Percentiles rank a stretch among this genome's conserved stretches.
Evolutionary conservation across 805 yeast species (phyloP).

Genomic region (Candida gorgasii): DNA sequence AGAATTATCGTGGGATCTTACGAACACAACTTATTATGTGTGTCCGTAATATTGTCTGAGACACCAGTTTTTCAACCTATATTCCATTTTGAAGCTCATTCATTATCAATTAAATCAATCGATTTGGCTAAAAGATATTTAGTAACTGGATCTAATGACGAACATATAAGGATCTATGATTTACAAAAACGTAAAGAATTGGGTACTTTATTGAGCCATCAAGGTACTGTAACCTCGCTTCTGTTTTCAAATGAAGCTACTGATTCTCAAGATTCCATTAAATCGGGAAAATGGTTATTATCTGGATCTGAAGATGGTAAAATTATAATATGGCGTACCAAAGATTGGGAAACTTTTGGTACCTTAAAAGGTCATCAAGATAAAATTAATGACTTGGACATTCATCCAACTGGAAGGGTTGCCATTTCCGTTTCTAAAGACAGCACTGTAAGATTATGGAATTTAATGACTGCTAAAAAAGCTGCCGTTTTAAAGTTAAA

Average conservation of each 20-base stretch:
- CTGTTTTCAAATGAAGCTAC: slow-evolving; percentile 60
- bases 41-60: slow-evolving; percentile 50
- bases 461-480: slow-evolving; percentile 92
- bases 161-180: slow-evolving; percentile 92
- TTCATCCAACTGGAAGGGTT: slow-evolving; percentile 87
- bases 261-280: slow-evolving; percentile 24
- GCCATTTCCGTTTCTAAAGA: slow-evolving; percentile 90
- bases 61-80: slow-evolving; percentile 81
- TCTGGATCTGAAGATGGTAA: slow-evolving; percentile 91
- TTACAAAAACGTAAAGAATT: slow-evolving; percentile 90
- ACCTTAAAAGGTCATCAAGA: slow-evolving; percentile 86
- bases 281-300: slow-evolving; percentile 83
- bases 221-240: slow-evolving; percentile 81
- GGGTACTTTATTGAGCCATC: slow-evolving; percentile 86
- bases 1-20: slow-evolving; percentile 93
- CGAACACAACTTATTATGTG: slow-evolving; percentile 87
- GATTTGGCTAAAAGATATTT: slow-evolving; percentile 82
- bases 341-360: slow-evolving; percentile 94
- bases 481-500: slow-evolving; percentile 80
- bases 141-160: slow-evolving; percentile 94
- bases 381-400: slow-evolving; percentile 79
- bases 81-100: slow-evolving; percentile 94
- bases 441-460: slow-evolving; percentile 86
- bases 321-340: slow-evolving; percentile 89
- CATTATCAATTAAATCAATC: slow-evolving; percentile 81